phyloP scores from a whole-genome alignment of 306 rosid species.

The Lathyrus sativus region DNA sequence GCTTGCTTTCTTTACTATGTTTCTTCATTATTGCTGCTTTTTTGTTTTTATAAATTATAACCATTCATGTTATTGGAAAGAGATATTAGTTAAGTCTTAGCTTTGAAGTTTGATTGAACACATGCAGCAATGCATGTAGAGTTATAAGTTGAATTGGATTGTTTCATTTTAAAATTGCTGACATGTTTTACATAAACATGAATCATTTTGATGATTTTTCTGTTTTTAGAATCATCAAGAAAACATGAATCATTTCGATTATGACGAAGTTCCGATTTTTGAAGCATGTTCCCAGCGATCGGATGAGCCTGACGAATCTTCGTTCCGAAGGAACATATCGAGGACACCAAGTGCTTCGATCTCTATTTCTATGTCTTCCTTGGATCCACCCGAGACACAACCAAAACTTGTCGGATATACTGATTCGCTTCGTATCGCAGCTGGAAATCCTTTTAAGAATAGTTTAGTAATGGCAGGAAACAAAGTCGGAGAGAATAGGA shows the following conservation, averaged over 20 bases:
- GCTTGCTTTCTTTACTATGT: neutral
- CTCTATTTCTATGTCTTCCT: conserved; percentile 2
- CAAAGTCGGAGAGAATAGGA: too few species aligned
- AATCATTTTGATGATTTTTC: neutral
- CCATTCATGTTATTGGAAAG: too few species aligned
- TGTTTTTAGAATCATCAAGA: neutral
- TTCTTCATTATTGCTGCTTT: neutral
- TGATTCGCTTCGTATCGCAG: too few species aligned
- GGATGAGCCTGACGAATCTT: conserved; percentile 45
- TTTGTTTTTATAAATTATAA: neutral
- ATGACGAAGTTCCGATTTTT: conserved; percentile 59
- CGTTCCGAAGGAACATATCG: conserved; percentile 39
- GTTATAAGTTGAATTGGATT: conserved; percentile 7
- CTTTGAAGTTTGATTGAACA: too few species aligned
- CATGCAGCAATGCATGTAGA: neutral
- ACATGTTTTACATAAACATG: neutral
- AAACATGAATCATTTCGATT: conserved; percentile 31
- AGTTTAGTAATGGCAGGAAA: too few species aligned
- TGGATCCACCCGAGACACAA: neutral
- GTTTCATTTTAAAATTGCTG: conserved; percentile 1
- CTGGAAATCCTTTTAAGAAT: too few species aligned
- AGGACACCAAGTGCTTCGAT: conserved; percentile 12
- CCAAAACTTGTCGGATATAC: too few species aligned
- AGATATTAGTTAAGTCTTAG: too few species aligned
- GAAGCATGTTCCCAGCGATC: conserved; percentile 40